Percentiles rank a stretch among this genome's conserved stretches.
These are phyloP conservation scores for Agarophyton chilense DNA, from an alignment of 23 red algal genomes.

Conservation along the genomic window DNA sequence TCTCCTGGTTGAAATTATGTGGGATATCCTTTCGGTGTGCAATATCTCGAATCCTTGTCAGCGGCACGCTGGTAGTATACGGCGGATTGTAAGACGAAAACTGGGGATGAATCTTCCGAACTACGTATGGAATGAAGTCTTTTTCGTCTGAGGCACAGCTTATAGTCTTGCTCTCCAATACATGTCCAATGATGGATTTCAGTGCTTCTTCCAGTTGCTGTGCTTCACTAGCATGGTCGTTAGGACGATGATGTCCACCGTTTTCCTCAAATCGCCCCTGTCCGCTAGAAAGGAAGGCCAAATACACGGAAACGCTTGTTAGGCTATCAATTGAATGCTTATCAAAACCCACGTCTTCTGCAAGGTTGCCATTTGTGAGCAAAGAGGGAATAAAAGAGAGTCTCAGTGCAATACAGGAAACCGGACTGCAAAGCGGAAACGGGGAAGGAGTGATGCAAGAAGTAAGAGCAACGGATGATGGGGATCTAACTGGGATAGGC, in stretches of 20 bases:
- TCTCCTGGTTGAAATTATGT: conserved; percentile 84
- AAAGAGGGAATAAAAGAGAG: conserved; percentile 60
- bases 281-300: conserved; percentile 74
- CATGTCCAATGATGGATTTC: background rate
- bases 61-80: conserved; percentile 76
- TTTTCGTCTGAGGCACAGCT: background rate
- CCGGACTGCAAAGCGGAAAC: too few relatives aligned
- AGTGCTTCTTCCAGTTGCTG: conserved; percentile 54
- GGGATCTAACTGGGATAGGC: background rate
- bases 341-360: conserved; percentile 44
- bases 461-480: background rate
- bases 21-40: conserved; percentile 88
- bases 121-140: conserved; percentile 48
- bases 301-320: conserved; percentile 65
- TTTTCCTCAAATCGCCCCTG: conserved; percentile 79
- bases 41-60: conserved; percentile 87
- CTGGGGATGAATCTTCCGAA: conserved; percentile 75
- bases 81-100: conserved; percentile 68
- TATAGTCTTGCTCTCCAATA: background rate
- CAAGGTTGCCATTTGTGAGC: conserved; percentile 43
- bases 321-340: conserved; percentile 47
- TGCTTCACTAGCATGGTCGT: conserved; percentile 83
- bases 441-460: background rate
- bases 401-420: background rate
- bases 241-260: conserved; percentile 76